Evolutionary conservation across 2,329 filamentous ascomycete genomes (phyloP).

Genomic region (Colletotrichum cereale): DNA sequence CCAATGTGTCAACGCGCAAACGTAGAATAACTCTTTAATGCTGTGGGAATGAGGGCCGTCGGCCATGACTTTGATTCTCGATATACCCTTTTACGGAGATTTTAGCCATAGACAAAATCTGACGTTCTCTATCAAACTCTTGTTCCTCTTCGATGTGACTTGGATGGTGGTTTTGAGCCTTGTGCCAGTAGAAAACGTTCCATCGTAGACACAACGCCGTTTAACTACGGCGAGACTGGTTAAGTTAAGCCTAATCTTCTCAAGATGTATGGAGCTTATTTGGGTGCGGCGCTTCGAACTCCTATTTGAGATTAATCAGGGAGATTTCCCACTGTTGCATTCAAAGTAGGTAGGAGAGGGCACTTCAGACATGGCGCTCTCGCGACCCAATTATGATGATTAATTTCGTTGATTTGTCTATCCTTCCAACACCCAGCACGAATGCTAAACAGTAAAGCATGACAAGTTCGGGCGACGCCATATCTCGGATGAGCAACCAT

Average conservation of each 20-base stretch:
- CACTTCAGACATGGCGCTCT: background rate
- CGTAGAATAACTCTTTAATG: constrained; percentile 2
- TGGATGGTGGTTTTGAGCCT: background rate
- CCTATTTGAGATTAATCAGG: too few species aligned
- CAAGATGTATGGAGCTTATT: too few species aligned
- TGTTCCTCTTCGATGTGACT: background rate
- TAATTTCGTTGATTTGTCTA: background rate
- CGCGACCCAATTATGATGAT: background rate
- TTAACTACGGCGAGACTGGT: background rate
- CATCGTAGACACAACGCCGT: background rate
- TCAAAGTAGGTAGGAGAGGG: background rate
- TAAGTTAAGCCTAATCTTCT: too few species aligned
- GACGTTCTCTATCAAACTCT: background rate
- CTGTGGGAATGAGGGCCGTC: background rate
- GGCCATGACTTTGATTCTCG: background rate
- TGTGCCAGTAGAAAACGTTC: background rate
- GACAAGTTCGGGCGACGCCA: background rate
- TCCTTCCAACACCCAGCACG: background rate
- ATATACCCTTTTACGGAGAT: background rate
- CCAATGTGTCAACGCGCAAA: background rate
- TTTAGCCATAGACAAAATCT: background rate
- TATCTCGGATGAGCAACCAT: background rate
- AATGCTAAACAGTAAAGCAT: background rate
- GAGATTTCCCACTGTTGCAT: background rate
- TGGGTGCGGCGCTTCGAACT: too few species aligned